Evolutionary conservation across 768 basidiomycete species (phyloP).

Genomic region (Lentinula boryana): DNA sequence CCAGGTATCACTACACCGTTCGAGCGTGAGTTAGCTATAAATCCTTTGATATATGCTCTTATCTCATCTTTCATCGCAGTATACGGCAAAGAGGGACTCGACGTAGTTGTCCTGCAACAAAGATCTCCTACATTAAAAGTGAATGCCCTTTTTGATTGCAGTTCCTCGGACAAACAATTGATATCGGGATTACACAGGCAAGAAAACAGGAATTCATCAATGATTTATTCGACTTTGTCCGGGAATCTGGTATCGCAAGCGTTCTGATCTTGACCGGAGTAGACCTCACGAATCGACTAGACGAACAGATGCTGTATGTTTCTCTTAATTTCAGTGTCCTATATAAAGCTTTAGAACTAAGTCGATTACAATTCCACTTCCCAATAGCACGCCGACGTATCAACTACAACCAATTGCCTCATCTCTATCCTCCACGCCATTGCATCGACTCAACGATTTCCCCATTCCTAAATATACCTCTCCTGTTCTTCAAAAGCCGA

Average conservation of each 20-base stretch:
- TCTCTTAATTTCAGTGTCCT: neutral
- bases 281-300: slow-evolving; percentile 68
- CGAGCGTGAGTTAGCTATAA: slow-evolving; percentile 51
- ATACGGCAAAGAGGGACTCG: slow-evolving; percentile 45
- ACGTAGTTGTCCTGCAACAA: slow-evolving; percentile 68
- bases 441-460: slow-evolving; percentile 36
- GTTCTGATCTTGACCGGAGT: slow-evolving; percentile 69
- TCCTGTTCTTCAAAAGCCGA: slow-evolving; percentile 31
- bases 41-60: neutral
- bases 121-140: slow-evolving; percentile 78
- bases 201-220: slow-evolving; percentile 64
- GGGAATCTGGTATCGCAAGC: slow-evolving; percentile 38
- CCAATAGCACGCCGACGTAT: slow-evolving; percentile 57
- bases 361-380: neutral
- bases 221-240: slow-evolving; percentile 51
- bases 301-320: slow-evolving; percentile 72
- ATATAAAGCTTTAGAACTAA: neutral
- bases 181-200: slow-evolving; percentile 31
- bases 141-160: neutral
- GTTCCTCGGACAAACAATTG: neutral
- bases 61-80: slow-evolving; percentile 36
- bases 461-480: slow-evolving; percentile 53
- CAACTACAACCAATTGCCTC: slow-evolving; percentile 45
- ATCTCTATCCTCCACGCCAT: slow-evolving; percentile 34
- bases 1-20: slow-evolving; percentile 66